Percentiles rank a stretch among this genome's conserved stretches.
Evolutionary conservation across 73 alveolate genomes (phyloP).

Genomic region (Paramecium sexaurelia): DNA sequence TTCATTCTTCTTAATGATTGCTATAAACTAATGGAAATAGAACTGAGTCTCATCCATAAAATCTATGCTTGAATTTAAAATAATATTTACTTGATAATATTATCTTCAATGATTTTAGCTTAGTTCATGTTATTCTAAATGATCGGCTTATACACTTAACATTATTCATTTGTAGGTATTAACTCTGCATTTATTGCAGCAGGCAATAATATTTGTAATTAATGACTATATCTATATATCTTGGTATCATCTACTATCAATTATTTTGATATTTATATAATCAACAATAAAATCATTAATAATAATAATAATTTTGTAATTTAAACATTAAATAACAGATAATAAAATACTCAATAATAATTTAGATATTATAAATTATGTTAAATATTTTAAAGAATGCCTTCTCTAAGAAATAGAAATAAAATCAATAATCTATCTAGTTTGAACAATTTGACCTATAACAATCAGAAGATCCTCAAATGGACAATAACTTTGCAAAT

Average conservation of each 20-base stretch:
- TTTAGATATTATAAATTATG: neutral
- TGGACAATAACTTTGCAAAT: neutral
- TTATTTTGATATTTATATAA: neutral
- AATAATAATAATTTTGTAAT: neutral
- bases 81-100: neutral
- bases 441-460: neutral
- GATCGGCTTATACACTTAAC: neutral
- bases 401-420: neutral
- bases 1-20: neutral
- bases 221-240: neutral
- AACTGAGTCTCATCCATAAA: neutral
- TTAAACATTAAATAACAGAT: neutral
- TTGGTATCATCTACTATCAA: neutral
- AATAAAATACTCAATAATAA: neutral
- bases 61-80: neutral
- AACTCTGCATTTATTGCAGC: neutral
- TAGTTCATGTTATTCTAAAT: neutral
- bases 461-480: neutral
- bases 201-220: neutral
- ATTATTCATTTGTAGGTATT: neutral
- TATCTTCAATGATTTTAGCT: neutral
- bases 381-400: neutral
- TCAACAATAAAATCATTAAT: neutral
- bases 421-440: neutral
- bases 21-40: constrained; percentile 16